phyloP scores from a whole-genome alignment of 768 basidiomycete species.

The Multifurca ochricompacta region DNA sequence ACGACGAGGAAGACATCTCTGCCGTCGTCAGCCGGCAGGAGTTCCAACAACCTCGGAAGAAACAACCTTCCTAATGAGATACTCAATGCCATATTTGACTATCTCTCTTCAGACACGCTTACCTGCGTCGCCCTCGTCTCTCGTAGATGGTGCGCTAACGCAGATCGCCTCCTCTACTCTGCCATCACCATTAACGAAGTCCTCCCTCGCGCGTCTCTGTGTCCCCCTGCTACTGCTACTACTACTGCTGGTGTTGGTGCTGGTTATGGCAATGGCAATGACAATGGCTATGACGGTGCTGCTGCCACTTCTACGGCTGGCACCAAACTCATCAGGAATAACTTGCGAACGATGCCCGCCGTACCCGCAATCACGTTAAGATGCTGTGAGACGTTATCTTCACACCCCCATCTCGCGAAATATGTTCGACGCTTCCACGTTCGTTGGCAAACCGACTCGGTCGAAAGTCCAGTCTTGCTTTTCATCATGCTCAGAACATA shows the following conservation, averaged over 20 bases:
- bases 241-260: conserved; percentile 27
- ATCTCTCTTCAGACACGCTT: conserved; percentile 30
- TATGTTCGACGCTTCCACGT: conserved; percentile 41
- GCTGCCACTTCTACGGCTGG: conserved; percentile 28
- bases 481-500: conserved; percentile 21
- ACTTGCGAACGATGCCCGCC: conserved; percentile 1
- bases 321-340: too few relatives aligned
- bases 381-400: conserved; percentile 47
- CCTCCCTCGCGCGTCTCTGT: conserved; percentile 32
- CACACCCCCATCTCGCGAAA: conserved; percentile 39
- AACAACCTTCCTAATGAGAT: conserved; percentile 46
- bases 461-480: conserved; percentile 22
- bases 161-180: conserved; percentile 53
- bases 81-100: conserved; percentile 40
- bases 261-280: too few relatives aligned
- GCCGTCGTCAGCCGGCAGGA: neutral
- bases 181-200: conserved; percentile 42
- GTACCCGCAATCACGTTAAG: conserved; percentile 33
- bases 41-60: neutral
- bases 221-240: conserved; percentile 17
- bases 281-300: too few relatives aligned
- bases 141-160: conserved; percentile 37
- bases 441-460: conserved; percentile 43
- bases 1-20: neutral
- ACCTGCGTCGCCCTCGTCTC: conserved; percentile 38